Percentiles rank a stretch among this genome's conserved stretches.
Evolutionary conservation across 1,284 basidiomycete genomes (phyloP).

Genomic region (Cutaneotrichosporon mucoides): DNA sequence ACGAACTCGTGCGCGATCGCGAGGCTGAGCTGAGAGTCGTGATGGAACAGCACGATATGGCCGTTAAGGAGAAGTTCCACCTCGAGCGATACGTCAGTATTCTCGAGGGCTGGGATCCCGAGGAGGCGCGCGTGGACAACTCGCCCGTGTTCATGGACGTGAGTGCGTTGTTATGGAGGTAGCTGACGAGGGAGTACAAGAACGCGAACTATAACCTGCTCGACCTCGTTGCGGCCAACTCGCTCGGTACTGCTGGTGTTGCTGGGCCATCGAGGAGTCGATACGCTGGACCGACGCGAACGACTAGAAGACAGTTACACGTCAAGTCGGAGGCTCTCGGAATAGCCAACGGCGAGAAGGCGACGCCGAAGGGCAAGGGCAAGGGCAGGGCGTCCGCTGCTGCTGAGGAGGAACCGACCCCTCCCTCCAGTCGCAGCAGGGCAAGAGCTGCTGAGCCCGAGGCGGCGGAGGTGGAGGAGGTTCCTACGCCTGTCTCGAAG

Average conservation of each 20-base stretch:
- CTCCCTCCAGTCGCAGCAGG: background rate
- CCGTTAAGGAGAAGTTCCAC: constrained; percentile 81
- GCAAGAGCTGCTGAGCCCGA: background rate
- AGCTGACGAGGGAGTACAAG: constrained; percentile 27
- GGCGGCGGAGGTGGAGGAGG: background rate
- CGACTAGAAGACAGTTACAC: constrained; percentile 39
- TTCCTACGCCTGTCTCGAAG: too few species aligned
- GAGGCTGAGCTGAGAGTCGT: constrained; percentile 60
- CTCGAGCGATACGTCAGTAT: constrained; percentile 72
- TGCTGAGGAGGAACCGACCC: background rate
- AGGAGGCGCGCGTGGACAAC: constrained; percentile 67
- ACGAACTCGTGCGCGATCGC: constrained; percentile 56
- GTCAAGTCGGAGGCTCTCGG: constrained; percentile 34
- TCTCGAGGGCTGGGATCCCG: constrained; percentile 65
- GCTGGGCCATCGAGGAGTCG: constrained; percentile 1
- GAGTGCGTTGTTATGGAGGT: constrained; percentile 23
- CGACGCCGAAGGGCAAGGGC: background rate
- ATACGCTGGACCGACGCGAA: constrained; percentile 22
- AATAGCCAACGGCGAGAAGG: constrained; percentile 14
- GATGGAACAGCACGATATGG: constrained; percentile 65
- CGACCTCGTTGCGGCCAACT: constrained; percentile 23
- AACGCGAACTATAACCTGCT: constrained; percentile 33
- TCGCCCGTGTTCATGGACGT: constrained; percentile 70
- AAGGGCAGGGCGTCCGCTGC: background rate
- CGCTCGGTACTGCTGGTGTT: too few species aligned